Evolutionary conservation across 257 asterid species (phyloP), one percentile per base, ranked within the genome.

Genomic region (Solanum neorickii): DNA sequence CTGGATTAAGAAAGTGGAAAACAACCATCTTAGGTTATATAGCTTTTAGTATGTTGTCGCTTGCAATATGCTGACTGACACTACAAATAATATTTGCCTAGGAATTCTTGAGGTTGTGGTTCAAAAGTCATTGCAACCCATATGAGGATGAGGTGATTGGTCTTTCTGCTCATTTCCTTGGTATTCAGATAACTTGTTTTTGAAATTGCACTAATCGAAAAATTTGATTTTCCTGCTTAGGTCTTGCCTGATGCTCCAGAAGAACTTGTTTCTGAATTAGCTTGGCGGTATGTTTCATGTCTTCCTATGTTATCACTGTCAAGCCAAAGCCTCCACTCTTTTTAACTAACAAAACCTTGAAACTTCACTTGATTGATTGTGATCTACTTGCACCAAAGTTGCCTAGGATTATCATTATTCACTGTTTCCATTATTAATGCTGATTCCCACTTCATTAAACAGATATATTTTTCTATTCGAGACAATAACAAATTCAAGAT

Each of bases 21-120:
- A 23, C 29, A 62, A 10, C 1, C n/a, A 86, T 14, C 87, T 52
- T 60, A 59, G 47, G 46, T 80, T 86, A 27, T 74, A 41, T 15
- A 47, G 9, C 70, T 83, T 72, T 42, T 9, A 18, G 15, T 77
- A 13, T 25, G 84, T 3, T 7, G 15, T n/a, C 18, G 16, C 31
- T 27, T 88, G 56, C 86, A 35, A 49, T 86, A 23, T 78, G 86
- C 90, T 86, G 89, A 89, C 74, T 83, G 89, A 89, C 74, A 68
- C 44, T 39, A 80, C 73, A 70, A 88, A 42, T 70, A 88, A 42
- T 70, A 86, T 41, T 87, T 89, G 87, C 89, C 89, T 84, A 97
- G 99, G 99, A 97, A 85, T 97, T 97, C 89, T 91, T 97, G 96
- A 96, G 99, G 93, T 86, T 95, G 89, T 96, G 99, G 99, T 97